These are phyloP conservation scores for Xylaria sp. DNA, from an alignment of 2,329 filamentous ascomycete genomes.

Conservation along the genomic window DNA sequence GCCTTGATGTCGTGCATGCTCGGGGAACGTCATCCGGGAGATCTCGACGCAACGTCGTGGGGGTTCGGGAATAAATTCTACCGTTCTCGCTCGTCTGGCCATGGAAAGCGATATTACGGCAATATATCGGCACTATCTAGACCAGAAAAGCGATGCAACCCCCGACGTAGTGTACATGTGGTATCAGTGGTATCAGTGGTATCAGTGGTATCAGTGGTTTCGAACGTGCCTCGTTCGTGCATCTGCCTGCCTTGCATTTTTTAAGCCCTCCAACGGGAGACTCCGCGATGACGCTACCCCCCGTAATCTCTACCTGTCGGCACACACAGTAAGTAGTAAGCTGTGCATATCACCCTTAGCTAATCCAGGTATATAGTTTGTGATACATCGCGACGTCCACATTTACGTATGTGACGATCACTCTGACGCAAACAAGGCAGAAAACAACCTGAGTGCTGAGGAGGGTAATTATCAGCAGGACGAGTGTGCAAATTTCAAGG, in stretches of 20 bases:
- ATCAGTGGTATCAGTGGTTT: constrained; percentile 16
- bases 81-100: constrained; percentile 8
- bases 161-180: not conserved
- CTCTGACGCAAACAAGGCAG: constrained; percentile 15
- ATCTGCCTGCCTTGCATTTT: constrained; percentile 8
- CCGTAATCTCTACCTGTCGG: not conserved
- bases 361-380: constrained; percentile 10
- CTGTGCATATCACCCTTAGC: constrained; percentile 17
- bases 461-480: constrained; percentile 7
- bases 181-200: no score
- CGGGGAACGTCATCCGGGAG: constrained; percentile 35
- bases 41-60: constrained; percentile 28
- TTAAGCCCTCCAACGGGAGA: constrained; percentile 25
- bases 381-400: constrained; percentile 2
- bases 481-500: constrained; percentile 19
- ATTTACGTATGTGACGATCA: constrained; percentile 4
- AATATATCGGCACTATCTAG: constrained; percentile 1
- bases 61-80: constrained; percentile 8
- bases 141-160: constrained; percentile 6
- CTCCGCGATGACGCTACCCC: constrained; percentile 1
- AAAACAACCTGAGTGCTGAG: not conserved
- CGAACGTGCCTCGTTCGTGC: constrained; percentile 28
- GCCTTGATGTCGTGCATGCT: constrained; percentile 21
- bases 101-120: constrained; percentile 19
- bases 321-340: constrained; percentile 17